These are phyloP conservation scores for Irpex sp. DNA, from an alignment of 1,284 basidiomycete species.

Conservation along the genomic window DNA sequence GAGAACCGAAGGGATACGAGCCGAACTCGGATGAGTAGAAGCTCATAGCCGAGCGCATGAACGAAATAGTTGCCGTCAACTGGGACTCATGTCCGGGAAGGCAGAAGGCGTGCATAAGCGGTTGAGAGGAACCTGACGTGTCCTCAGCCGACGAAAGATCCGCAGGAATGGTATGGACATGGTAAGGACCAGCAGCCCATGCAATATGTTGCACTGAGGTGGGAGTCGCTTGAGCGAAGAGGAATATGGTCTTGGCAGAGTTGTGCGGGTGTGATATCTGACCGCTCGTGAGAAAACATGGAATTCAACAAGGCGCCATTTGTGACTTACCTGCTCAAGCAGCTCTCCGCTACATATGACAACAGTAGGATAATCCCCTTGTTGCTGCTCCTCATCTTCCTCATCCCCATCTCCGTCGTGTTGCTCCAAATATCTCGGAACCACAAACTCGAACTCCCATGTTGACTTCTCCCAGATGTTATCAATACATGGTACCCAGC, in stretches of 20 bases:
- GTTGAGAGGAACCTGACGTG: conserved; percentile 65
- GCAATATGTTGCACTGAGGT: conserved; percentile 95
- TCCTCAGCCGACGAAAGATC: conserved; percentile 57
- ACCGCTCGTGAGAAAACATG: not conserved
- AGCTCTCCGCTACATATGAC: conserved; percentile 95
- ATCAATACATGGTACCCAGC: conserved; percentile 98
- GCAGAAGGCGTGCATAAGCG: conserved; percentile 92
- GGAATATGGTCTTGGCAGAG: conserved; percentile 92
- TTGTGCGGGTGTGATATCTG: conserved; percentile 93
- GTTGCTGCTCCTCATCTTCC: conserved; percentile 51
- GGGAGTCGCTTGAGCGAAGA: conserved; percentile 85
- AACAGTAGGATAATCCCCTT: conserved; percentile 71
- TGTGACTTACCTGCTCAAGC: conserved; percentile 75
- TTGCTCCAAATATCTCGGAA: conserved; percentile 84
- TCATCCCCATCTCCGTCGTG: conserved; percentile 40
- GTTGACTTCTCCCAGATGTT: conserved; percentile 96
- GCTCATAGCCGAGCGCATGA: conserved; percentile 86
- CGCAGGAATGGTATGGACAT: conserved; percentile 70
- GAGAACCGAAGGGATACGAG: conserved; percentile 94
- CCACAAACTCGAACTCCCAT: conserved; percentile 98
- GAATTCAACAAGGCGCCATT: not conserved
- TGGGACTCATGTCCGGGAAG: conserved; percentile 83
- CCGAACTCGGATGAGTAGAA: conserved; percentile 93
- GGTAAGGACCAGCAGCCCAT: conserved; percentile 95
- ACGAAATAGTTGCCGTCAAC: conserved; percentile 66